A percentile compares a stretch with the other conserved stretches of the same genome.
These are phyloP conservation scores for Scheffersomyces stambukii DNA, from an alignment of 1,139 yeast species.

Conservation along the genomic window DNA sequence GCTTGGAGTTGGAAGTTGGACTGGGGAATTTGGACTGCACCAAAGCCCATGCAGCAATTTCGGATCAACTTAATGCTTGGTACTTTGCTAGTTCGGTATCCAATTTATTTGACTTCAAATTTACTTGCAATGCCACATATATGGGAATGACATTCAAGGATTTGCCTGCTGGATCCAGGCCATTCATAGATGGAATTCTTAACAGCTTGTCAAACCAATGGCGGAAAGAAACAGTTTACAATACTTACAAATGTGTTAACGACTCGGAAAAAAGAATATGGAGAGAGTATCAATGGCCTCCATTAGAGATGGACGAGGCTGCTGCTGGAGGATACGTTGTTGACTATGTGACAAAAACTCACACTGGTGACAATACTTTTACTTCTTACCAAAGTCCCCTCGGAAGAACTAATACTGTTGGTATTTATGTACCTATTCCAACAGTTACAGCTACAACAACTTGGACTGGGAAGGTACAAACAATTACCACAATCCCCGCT, in stretches of 20 bases:
- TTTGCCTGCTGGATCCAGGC: slow-evolving; percentile 29
- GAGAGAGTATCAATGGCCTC: slow-evolving; percentile 10
- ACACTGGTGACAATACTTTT: slow-evolving; percentile 20
- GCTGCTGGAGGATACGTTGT: slow-evolving; percentile 20
- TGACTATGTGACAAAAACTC: slow-evolving; percentile 17
- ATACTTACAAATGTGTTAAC: slow-evolving; percentile 14
- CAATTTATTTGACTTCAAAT: slow-evolving; percentile 7
- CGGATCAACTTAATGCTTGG: slow-evolving; percentile 23
- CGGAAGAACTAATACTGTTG: slow-evolving; percentile 13
- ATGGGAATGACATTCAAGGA: slow-evolving; percentile 14
- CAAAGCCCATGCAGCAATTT: slow-evolving; percentile 16
- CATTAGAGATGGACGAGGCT: slow-evolving; percentile 9
- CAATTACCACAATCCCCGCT: slow-evolving; percentile 12
- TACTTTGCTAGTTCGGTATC: slow-evolving; percentile 12
- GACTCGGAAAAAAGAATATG: background rate
- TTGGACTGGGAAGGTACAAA: slow-evolving; percentile 12
- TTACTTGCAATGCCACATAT: slow-evolving; percentile 13
- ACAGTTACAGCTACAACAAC: slow-evolving; percentile 15
- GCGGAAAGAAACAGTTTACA: slow-evolving; percentile 7
- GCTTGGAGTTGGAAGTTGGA: slow-evolving; percentile 23
- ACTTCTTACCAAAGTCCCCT: slow-evolving; percentile 4
- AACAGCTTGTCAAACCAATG: slow-evolving; percentile 4
- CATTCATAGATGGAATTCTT: slow-evolving; percentile 22
- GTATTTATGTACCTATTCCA: slow-evolving; percentile 16
- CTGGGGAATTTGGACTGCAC: too few relatives aligned